Conservation (phyloP, 345 rosid species). For the Leavenworthia alabamica region DNA sequence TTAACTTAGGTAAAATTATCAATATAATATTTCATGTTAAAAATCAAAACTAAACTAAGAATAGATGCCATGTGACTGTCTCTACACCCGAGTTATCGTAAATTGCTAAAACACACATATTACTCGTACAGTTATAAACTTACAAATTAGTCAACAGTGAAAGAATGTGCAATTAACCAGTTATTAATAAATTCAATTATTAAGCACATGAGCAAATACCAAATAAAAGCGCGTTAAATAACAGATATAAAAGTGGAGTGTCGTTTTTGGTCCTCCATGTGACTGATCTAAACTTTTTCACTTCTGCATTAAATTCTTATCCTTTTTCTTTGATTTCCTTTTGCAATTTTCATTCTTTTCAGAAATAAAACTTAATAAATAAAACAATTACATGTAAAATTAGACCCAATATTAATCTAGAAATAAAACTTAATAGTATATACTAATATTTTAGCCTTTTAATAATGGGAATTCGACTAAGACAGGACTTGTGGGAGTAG, state of each 20-base stretch:
- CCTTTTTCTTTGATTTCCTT: conserved; percentile 7
- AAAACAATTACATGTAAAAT: background rate
- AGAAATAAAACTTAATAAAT: background rate
- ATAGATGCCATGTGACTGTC: conserved; percentile 10
- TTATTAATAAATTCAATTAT: background rate
- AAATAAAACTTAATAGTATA: background rate
- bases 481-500: conserved; percentile 13
- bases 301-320: conserved; percentile 34
- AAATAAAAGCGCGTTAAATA: conserved; percentile 25
- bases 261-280: conserved; percentile 31
- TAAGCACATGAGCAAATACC: conserved; percentile 2
- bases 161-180: background rate
- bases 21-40: no score
- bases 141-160: background rate
- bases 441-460: background rate
- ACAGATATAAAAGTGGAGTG: background rate
- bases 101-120: background rate
- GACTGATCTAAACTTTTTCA: conserved; percentile 35
- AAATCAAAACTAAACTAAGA: background rate
- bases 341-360: background rate
- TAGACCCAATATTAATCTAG: background rate
- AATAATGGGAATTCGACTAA: background rate
- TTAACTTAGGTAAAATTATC: background rate
- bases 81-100: background rate
- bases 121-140: background rate